Percentiles rank a stretch among this genome's conserved stretches.
Evolutionary conservation across 1,284 basidiomycete genomes (phyloP).

Genomic region (Ceratobasidium sp.): DNA sequence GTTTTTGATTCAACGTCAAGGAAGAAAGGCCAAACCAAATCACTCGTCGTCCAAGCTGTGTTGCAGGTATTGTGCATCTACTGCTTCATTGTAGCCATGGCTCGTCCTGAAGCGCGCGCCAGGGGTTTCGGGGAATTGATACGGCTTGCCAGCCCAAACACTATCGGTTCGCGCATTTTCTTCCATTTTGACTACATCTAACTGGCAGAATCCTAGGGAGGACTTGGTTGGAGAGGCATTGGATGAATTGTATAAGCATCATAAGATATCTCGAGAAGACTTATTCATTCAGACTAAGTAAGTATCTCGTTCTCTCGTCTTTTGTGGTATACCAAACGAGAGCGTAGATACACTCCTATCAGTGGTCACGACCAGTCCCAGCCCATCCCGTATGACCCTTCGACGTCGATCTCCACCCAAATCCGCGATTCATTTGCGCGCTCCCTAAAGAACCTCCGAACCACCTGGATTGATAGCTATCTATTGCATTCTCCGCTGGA

Average conservation of each 20-base stretch:
- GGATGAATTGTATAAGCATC: slow-evolving; percentile 64
- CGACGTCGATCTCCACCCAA: slow-evolving; percentile 69
- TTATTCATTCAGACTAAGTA: slow-evolving; percentile 85
- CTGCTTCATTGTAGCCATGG: not conserved
- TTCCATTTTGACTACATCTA: not conserved
- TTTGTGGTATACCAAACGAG: not conserved
- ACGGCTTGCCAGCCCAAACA: slow-evolving; percentile 86
- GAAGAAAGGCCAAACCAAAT: slow-evolving; percentile 79
- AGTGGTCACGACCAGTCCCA: slow-evolving; percentile 76
- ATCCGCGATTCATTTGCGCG: slow-evolving; percentile 72
- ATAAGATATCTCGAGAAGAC: slow-evolving; percentile 71
- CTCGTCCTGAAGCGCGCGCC: not conserved
- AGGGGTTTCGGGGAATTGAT: slow-evolving; percentile 82
- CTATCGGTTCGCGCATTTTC: slow-evolving; percentile 66
- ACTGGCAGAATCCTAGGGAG: slow-evolving; percentile 64
- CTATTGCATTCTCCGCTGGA: slow-evolving; percentile 81
- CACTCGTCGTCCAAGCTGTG: slow-evolving; percentile 77
- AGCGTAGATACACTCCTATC: slow-evolving; percentile 76
- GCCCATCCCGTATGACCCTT: slow-evolving; percentile 78
- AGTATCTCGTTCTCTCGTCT: slow-evolving; percentile 42
- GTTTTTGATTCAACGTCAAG: slow-evolving; percentile 56
- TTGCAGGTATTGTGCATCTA: slow-evolving; percentile 57
- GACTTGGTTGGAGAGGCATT: slow-evolving; percentile 83
- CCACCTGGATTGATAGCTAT: slow-evolving; percentile 79
- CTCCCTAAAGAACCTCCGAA: slow-evolving; percentile 76